phyloP scores from a whole-genome alignment of 108 stramenopile species.

The Schizochytrium sp. region DNA sequence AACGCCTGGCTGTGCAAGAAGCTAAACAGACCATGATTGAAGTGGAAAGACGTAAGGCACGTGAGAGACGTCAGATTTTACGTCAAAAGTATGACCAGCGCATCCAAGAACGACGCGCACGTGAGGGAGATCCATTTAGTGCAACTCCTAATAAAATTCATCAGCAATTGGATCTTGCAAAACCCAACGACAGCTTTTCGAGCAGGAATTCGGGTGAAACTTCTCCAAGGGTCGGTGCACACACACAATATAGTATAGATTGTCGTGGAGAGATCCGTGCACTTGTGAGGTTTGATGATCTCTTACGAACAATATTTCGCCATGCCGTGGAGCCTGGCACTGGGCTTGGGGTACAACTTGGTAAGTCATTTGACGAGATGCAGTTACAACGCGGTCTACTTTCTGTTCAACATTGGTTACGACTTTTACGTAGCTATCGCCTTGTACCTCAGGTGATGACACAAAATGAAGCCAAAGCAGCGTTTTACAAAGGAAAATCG shows the following conservation, averaged over 20 bases:
- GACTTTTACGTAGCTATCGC: neutral
- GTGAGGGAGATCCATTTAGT: neutral
- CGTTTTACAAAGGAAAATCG: conserved; percentile 8
- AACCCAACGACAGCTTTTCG: no score
- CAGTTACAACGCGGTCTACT: conserved; percentile 33
- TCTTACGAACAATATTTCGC: neutral
- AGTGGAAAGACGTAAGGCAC: neutral
- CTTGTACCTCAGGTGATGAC: conserved; percentile 31
- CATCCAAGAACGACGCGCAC: neutral
- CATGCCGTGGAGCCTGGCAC: conserved; percentile 57
- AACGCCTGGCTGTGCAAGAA: neutral
- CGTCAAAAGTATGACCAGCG: neutral
- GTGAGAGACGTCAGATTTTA: neutral
- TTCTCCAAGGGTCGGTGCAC: no score
- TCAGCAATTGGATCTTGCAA: no score
- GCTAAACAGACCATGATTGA: neutral
- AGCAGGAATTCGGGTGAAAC: no score
- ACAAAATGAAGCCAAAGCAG: conserved; percentile 56
- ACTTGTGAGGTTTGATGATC: neutral
- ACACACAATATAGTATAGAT: neutral
- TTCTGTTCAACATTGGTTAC: conserved; percentile 44
- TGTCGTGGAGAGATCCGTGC: neutral
- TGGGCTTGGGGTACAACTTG: neutral
- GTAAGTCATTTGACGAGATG: conserved; percentile 52
- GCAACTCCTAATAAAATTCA: no score